Percentiles rank a stretch among this genome's conserved stretches.
Evolutionary conservation across 768 basidiomycete species (phyloP).

Genomic region (Rhodotorula sphaerocarpa): DNA sequence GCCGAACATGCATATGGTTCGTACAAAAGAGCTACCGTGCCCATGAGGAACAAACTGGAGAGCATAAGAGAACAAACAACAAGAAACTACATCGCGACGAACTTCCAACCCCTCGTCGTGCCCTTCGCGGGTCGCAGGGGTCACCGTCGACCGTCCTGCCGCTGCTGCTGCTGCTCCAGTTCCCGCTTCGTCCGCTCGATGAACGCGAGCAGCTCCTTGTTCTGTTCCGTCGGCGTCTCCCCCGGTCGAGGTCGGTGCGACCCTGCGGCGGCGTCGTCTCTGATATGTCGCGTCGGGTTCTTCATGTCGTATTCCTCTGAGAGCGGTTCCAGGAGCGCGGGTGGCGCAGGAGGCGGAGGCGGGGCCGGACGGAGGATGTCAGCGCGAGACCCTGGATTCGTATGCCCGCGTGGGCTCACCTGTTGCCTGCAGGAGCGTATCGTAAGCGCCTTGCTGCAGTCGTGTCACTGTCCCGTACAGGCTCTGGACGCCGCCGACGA

Average conservation of each 20-base stretch:
- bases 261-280: not conserved
- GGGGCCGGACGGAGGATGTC: too few species aligned
- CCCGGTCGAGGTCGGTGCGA: slow-evolving; percentile 12
- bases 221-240: slow-evolving; percentile 17
- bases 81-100: too few species aligned
- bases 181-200: slow-evolving; percentile 12
- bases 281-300: slow-evolving; percentile 5
- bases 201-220: slow-evolving; percentile 8
- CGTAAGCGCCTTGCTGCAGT: slow-evolving; percentile 21
- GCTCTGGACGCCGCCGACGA: slow-evolving; percentile 3
- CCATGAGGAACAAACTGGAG: too few species aligned
- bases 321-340: not conserved
- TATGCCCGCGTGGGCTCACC: not conserved
- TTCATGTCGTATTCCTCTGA: slow-evolving; percentile 7
- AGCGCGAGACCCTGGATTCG: too few species aligned
- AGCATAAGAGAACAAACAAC: too few species aligned
- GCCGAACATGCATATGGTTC: too few species aligned
- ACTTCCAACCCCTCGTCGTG: too few species aligned
- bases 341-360: not conserved
- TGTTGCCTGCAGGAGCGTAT: slow-evolving; percentile 12
- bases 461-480: slow-evolving; percentile 5
- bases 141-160: too few species aligned
- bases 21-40: too few species aligned
- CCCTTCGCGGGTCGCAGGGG: too few species aligned
- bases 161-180: slow-evolving; percentile 1